These are phyloP conservation scores for Pseudozyma thailandica DNA, from an alignment of 1,284 basidiomycete species.

Conservation along the genomic window DNA sequence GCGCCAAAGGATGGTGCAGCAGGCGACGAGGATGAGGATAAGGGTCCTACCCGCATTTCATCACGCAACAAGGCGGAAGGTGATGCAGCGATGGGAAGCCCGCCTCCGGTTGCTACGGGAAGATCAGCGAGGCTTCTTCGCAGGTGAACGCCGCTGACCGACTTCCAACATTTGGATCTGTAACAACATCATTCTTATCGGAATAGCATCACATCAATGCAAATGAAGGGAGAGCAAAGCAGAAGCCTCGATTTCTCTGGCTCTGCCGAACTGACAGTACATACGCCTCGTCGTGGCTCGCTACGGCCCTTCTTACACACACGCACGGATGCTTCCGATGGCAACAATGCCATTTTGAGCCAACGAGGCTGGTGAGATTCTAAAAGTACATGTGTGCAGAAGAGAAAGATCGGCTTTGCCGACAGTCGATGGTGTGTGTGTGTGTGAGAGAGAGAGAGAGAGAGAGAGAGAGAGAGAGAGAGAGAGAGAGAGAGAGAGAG, in stretches of 20 bases:
- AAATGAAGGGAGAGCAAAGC: neutral
- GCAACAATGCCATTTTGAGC: no score
- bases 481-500: neutral
- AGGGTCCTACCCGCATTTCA: slow-evolving; percentile 21
- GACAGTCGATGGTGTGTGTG: no score
- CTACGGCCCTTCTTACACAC: no score
- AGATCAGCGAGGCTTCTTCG: slow-evolving; percentile 19
- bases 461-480: neutral
- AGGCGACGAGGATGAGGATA: slow-evolving; percentile 20
- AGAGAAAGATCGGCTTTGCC: neutral
- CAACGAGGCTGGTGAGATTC: slow-evolving; percentile 1
- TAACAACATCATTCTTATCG: neutral
- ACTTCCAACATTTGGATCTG: neutral
- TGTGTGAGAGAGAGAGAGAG: neutral
- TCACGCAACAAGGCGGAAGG: slow-evolving; percentile 12
- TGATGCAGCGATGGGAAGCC: slow-evolving; percentile 14
- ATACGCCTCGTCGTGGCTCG: no score
- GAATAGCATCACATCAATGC: neutral
- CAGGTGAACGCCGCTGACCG: slow-evolving; percentile 1
- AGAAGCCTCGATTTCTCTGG: no score
- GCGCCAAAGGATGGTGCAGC: neutral
- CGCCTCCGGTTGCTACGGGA: slow-evolving; percentile 15
- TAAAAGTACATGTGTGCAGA: slow-evolving; percentile 42
- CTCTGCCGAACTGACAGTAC: no score
- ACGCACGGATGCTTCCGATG: no score